These are phyloP conservation scores for Trifolium dubium DNA, from an alignment of 306 rosid genomes.

Conservation along the genomic window DNA sequence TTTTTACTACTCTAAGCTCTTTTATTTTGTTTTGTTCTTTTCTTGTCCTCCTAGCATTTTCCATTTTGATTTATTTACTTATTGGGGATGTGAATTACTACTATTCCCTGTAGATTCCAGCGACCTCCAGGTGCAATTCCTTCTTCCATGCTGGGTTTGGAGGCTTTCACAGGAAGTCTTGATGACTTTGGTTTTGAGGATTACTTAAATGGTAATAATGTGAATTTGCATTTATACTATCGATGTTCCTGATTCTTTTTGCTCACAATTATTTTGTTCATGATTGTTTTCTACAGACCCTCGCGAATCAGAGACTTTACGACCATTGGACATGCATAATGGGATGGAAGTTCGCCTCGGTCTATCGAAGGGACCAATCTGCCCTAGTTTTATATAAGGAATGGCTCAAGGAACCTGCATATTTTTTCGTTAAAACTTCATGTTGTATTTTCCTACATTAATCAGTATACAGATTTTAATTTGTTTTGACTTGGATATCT, in stretches of 20 bases:
- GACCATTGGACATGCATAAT: slow-evolving; percentile 80
- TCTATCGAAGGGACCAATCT: slow-evolving; percentile 84
- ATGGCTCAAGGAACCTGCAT: slow-evolving; percentile 9
- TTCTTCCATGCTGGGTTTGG: slow-evolving; percentile 88
- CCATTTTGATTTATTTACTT: neutral
- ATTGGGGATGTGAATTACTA: slow-evolving; percentile 2
- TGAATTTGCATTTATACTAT: neutral
- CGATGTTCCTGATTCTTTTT: neutral
- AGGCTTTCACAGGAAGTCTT: slow-evolving; percentile 69
- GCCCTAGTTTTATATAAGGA: slow-evolving; percentile 61
- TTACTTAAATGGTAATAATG: slow-evolving; percentile 61
- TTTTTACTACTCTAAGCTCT: neutral
- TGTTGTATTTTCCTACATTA: slow-evolving; percentile 26
- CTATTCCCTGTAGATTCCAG: slow-evolving; percentile 48
- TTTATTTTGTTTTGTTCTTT: slow-evolving; percentile 16
- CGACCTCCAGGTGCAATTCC: slow-evolving; percentile 81
- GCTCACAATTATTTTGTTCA: neutral
- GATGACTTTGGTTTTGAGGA: slow-evolving; percentile 78
- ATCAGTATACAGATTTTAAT: neutral
- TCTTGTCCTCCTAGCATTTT: neutral
- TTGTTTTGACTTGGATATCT: neutral
- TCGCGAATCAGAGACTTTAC: slow-evolving; percentile 74
- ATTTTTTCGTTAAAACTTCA: neutral
- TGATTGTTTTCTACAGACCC: slow-evolving; percentile 65
- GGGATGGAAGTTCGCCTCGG: slow-evolving; percentile 93